These are phyloP conservation scores for Phialophora macrospora DNA, from an alignment of 2,329 filamentous ascomycete species.

Conservation along the genomic window DNA sequence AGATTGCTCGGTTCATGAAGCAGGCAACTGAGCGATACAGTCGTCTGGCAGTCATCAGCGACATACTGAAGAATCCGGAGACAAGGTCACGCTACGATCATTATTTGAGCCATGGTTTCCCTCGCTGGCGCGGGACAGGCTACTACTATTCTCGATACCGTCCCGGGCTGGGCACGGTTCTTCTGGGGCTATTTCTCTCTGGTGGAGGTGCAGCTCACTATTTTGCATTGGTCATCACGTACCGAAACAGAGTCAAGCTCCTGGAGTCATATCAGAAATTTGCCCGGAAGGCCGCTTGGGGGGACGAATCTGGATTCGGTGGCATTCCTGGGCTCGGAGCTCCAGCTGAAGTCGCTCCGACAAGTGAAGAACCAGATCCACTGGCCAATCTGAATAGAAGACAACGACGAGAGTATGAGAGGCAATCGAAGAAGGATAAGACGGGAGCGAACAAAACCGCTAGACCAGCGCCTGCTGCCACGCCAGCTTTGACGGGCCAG, in stretches of 20 bases:
- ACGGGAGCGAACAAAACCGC: slow-evolving; percentile 56
- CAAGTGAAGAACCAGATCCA: slow-evolving; percentile 54
- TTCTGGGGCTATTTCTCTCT: slow-evolving; percentile 79
- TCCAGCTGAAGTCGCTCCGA: slow-evolving; percentile 42
- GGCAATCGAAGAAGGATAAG: slow-evolving; percentile 72
- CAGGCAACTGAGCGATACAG: slow-evolving; percentile 81
- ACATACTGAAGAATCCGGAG: slow-evolving; percentile 79
- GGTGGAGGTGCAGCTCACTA: slow-evolving; percentile 88
- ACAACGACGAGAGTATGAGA: slow-evolving; percentile 87
- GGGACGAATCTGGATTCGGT: slow-evolving; percentile 70
- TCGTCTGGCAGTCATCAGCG: slow-evolving; percentile 79
- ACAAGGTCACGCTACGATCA: slow-evolving; percentile 86
- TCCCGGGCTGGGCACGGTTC: slow-evolving; percentile 83
- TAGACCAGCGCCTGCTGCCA: slow-evolving; percentile 46
- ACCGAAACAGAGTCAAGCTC: slow-evolving; percentile 89
- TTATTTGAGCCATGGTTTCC: slow-evolving; percentile 91
- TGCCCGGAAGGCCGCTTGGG: slow-evolving; percentile 87
- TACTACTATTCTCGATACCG: slow-evolving; percentile 95
- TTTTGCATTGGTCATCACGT: slow-evolving; percentile 79
- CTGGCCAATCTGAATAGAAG: slow-evolving; percentile 74
- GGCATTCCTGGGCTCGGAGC: slow-evolving; percentile 70
- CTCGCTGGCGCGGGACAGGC: slow-evolving; percentile 92
- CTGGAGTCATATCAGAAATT: slow-evolving; percentile 90
- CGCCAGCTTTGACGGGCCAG: slow-evolving; percentile 64
- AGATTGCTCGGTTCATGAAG: slow-evolving; percentile 80